These are phyloP conservation scores for Bolboschoenoplectus hybrid DNA, from an alignment of 202 grass and related monocot genomes.

Conservation along the genomic window DNA sequence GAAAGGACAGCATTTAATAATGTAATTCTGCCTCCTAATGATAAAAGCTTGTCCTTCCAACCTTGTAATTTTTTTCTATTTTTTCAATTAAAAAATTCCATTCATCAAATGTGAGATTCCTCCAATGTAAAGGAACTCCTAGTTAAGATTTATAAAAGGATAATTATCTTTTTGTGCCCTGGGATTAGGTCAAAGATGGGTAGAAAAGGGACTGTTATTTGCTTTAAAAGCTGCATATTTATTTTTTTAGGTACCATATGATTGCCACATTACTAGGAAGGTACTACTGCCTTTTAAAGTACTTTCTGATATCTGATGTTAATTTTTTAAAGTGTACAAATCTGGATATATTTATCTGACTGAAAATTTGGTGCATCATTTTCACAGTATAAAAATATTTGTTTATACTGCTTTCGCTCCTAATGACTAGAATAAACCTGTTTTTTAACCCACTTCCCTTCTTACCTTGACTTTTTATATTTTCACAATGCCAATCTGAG, in stretches of 20 bases:
- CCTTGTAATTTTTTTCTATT: too few relatives aligned
- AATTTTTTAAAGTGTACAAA: background rate
- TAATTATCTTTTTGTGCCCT: background rate
- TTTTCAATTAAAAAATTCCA: too few relatives aligned
- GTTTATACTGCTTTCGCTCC: background rate
- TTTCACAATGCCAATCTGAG: background rate
- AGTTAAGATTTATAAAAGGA: background rate
- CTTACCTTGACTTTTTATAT: background rate
- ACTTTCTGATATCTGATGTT: background rate
- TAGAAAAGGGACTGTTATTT: background rate
- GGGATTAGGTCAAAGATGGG: background rate
- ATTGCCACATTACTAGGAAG: background rate
- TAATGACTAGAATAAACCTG: slow-evolving; percentile 11
- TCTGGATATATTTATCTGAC: slow-evolving; percentile 13
- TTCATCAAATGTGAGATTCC: too few relatives aligned
- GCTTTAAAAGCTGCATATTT: background rate
- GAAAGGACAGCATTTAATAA: too few relatives aligned
- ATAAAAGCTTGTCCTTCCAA: too few relatives aligned
- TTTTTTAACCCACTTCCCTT: background rate
- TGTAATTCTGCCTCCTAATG: too few relatives aligned
- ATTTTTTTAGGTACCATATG: background rate
- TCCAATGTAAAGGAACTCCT: too few relatives aligned
- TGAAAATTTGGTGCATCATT: background rate
- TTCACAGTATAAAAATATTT: background rate
- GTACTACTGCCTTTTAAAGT: background rate